phyloP scores from a whole-genome alignment of 768 basidiomycete species.

The Phanerochaete sordida region DNA sequence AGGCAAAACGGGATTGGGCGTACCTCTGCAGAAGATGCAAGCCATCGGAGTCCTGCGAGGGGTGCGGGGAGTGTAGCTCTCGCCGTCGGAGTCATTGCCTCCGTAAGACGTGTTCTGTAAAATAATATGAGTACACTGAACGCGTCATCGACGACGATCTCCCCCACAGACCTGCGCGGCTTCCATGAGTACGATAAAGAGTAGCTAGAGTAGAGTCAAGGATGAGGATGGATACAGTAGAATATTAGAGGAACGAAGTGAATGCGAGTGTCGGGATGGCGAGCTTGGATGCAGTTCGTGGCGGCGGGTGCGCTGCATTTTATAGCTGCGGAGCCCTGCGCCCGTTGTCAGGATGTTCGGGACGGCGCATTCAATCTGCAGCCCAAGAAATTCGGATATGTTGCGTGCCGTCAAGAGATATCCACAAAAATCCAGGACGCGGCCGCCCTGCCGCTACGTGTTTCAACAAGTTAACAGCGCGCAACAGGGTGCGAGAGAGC shows the following conservation, averaged over 20 bases:
- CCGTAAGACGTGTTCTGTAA: constrained; percentile 6
- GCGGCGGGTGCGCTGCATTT: not conserved
- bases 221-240: not conserved
- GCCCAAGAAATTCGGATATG: not conserved
- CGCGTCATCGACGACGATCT: not conserved
- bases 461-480: constrained; percentile 7
- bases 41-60: constrained; percentile 63
- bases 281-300: not conserved
- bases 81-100: constrained; percentile 23
- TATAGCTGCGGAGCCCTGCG: constrained; percentile 4
- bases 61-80: constrained; percentile 22
- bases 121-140: not conserved
- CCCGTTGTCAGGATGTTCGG: not conserved
- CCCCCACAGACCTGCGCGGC: not conserved
- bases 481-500: not conserved
- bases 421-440: not conserved
- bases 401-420: not conserved
- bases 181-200: not conserved
- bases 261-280: not conserved
- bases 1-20: constrained; percentile 4
- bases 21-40: constrained; percentile 71
- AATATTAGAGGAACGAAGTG: not conserved
- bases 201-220: not conserved
- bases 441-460: constrained; percentile 6
- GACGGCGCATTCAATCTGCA: constrained; percentile 1